phyloP scores from a whole-genome alignment of 495 filamentous ascomycete species.

The Astrocystis sublimbata region DNA sequence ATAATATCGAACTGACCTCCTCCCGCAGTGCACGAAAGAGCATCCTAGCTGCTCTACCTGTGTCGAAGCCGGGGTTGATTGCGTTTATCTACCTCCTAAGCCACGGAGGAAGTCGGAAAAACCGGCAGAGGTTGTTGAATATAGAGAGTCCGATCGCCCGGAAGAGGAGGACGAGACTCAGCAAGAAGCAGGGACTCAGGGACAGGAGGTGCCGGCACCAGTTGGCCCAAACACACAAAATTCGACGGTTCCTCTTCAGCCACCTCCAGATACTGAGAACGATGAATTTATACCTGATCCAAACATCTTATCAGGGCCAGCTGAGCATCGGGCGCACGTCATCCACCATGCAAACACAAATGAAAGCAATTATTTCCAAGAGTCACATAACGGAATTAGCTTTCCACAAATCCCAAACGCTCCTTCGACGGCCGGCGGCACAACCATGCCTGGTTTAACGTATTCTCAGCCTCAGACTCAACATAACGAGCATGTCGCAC shows the following conservation, averaged over 20 bases:
- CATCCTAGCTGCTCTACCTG: conserved; percentile 44
- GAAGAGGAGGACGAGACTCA: conserved; percentile 10
- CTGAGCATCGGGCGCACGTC: conserved; percentile 16
- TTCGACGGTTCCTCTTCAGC: not conserved
- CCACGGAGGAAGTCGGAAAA: conserved; percentile 26
- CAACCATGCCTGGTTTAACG: conserved; percentile 20
- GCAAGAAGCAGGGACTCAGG: not conserved
- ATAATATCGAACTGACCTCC: conserved; percentile 7
- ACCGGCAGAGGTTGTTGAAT: conserved; percentile 18
- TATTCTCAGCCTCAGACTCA: conserved; percentile 26
- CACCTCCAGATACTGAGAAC: conserved; percentile 26
- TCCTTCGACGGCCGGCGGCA: conserved; percentile 10
- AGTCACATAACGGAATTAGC: conserved; percentile 9
- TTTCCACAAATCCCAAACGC: conserved; percentile 20
- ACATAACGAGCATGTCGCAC: conserved; percentile 12
- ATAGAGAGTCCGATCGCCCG: conserved; percentile 17
- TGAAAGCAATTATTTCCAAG: conserved; percentile 23
- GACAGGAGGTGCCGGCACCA: not conserved
- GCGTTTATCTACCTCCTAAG: conserved; percentile 38
- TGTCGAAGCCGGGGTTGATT: conserved; percentile 26
- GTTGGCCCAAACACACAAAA: not conserved
- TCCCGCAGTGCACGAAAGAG: conserved; percentile 42
- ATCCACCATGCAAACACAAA: conserved; percentile 9
- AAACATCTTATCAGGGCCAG: conserved; percentile 26
- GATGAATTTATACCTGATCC: conserved; percentile 34